Conservation (phyloP, 2,329 filamentous ascomycete genomes). For the Penicillium occitanis region DNA sequence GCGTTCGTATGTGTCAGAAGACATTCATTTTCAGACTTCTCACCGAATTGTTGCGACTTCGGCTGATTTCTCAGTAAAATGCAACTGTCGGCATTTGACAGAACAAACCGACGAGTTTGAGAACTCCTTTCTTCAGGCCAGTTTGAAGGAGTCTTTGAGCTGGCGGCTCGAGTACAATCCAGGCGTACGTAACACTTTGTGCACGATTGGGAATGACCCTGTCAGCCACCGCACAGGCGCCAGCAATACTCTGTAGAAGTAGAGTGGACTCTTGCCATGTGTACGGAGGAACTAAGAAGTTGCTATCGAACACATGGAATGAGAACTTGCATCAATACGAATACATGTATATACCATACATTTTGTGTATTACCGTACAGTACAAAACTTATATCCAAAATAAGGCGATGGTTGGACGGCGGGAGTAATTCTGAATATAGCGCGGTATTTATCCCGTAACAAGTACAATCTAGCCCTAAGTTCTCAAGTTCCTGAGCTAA, state of each 20-base stretch:
- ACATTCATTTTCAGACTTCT: neutral
- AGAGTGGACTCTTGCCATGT: neutral
- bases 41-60: neutral
- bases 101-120: neutral
- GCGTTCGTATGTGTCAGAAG: neutral
- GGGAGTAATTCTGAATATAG: neutral
- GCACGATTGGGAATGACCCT: neutral
- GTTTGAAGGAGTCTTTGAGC: neutral
- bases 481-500: constrained; percentile 1
- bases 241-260: neutral
- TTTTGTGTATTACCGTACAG: too few species aligned
- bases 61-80: neutral
- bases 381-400: neutral
- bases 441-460: neutral
- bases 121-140: neutral
- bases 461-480: constrained; percentile 5
- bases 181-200: neutral
- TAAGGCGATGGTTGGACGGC: neutral
- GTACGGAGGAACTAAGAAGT: neutral
- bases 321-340: neutral
- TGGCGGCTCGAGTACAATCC: neutral
- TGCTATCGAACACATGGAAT: neutral
- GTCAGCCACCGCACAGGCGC: constrained; percentile 6
- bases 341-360: constrained; percentile 6
- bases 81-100: neutral